Base-by-base conservation (phyloP, 2,329 filamentous ascomycete genomes). In the Orbilia oligospora region DNA sequence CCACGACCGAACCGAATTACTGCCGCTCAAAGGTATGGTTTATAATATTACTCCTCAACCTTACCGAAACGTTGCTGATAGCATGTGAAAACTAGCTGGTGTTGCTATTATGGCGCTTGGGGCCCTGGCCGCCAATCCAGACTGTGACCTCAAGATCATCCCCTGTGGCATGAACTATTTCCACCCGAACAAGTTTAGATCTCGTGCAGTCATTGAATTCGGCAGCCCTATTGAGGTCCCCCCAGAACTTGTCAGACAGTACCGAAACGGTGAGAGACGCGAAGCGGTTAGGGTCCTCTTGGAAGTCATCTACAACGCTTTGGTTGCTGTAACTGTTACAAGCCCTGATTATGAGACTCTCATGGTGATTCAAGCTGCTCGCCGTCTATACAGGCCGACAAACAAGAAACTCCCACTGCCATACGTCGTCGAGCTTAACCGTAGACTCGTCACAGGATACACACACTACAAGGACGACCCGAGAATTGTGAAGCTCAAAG, bases 121-220 rank as follows among this genome's bases (percentile, higher is more conserved):
- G 46, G 92, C 96, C 0, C 87, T 98, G 65, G 93, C 93, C 4
- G 91, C 93, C 71, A 90, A 94, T 79, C 94, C 94, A 1, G 88
- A 95, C 80, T 97, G 93, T 83, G 93, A 93, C 33, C 87, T 99
- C 79, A 97, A 94, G 85, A 97, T 99, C 82, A 93, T 99, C 24
- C 96, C 96, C 2, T 94, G 96, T 65, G 95, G 95, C 82, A 97
- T 99, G 95, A 99, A 99, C 85, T 99, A 99, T 85, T 99, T 99
- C 86, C 95, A 98, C 85, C 93, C 95, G 0, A 95, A 99, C 88
- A 99, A 98, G 84, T 99, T 99, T 85, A 92, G 95, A 55, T 98
- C 95, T 80, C 90, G 96, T 83, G 96, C 95, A 41, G 95, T 99
- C 3, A 91, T 98, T 77, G 96, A 99, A 83, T 99, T 98, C 82